A percentile compares a stretch with the other conserved stretches of the same genome.
These are phyloP conservation scores for Quercus rubra DNA, from an alignment of 306 rosid species.

Conservation along the genomic window DNA sequence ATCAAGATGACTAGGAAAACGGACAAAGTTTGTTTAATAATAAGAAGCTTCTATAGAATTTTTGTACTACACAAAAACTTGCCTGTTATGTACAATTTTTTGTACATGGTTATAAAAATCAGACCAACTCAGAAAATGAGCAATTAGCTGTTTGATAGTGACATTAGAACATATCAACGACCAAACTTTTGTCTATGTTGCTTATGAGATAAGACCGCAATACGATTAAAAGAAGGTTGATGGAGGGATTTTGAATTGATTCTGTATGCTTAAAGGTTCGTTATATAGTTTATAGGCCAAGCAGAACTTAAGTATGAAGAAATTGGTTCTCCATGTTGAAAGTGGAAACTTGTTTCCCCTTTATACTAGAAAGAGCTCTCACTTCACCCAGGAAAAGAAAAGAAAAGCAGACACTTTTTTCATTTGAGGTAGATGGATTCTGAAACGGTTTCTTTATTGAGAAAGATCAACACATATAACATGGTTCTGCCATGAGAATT, in stretches of 20 bases:
- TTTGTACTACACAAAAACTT: not conserved
- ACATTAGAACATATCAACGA: not conserved
- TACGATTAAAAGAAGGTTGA: not conserved
- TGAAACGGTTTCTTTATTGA: no score
- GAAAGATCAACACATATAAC: no score
- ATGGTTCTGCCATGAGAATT: no score
- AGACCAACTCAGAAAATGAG: not conserved
- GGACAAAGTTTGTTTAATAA: not conserved
- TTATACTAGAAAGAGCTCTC: not conserved
- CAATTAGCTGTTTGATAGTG: not conserved
- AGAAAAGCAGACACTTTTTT: no score
- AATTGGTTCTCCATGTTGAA: not conserved
- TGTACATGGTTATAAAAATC: not conserved
- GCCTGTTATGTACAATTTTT: not conserved
- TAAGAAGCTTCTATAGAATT: not conserved
- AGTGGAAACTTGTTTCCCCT: not conserved
- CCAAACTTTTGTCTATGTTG: not conserved
- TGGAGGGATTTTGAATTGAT: conserved; percentile 5
- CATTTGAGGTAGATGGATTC: no score
- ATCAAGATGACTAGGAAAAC: not conserved
- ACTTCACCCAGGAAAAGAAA: not conserved
- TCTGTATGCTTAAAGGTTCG: not conserved
- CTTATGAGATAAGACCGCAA: not conserved
- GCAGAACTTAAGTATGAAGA: not conserved
- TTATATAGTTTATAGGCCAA: not conserved